phyloP scores from a whole-genome alignment of 495 filamentous ascomycete genomes.

The Talaromyces thailandensis region DNA sequence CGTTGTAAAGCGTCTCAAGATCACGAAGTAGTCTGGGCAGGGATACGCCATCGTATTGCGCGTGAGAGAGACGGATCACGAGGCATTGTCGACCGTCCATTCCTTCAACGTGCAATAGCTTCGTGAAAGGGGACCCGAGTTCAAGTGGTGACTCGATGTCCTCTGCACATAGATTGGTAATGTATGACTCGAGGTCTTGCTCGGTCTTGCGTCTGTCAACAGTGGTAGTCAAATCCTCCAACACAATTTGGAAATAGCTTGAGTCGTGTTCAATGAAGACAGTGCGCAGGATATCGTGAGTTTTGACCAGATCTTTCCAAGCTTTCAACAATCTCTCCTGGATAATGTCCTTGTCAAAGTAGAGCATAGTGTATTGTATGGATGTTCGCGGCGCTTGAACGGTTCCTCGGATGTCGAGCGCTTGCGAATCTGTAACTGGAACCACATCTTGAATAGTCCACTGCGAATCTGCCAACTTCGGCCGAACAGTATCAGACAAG shows the following conservation, averaged over 20 bases:
- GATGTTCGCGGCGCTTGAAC: conserved; percentile 34
- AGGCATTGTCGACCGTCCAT: conserved; percentile 35
- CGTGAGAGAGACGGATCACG: conserved; percentile 52
- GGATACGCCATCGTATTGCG: conserved; percentile 60
- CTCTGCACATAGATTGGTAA: conserved; percentile 24
- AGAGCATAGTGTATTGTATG: conserved; percentile 35
- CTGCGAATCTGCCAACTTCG: conserved; percentile 18
- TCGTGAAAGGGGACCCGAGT: conserved; percentile 48
- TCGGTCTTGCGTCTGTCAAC: conserved; percentile 29
- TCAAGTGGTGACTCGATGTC: conserved; percentile 35
- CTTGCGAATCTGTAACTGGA: conserved; percentile 30
- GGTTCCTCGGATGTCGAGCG: conserved; percentile 43
- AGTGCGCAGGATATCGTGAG: conserved; percentile 57
- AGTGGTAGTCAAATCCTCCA: conserved; percentile 31
- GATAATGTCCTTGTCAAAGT: conserved; percentile 24
- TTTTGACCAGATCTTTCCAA: conserved; percentile 33
- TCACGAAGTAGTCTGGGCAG: conserved; percentile 48
- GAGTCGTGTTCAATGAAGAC: conserved; percentile 47
- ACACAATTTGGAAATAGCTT: conserved; percentile 42
- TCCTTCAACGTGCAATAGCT: conserved; percentile 38
- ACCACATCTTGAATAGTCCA: conserved; percentile 27
- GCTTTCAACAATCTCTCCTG: conserved; percentile 17
- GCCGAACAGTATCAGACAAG: conserved; percentile 15
- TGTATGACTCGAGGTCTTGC: conserved; percentile 30
- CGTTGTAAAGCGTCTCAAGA: conserved; percentile 34